Base-by-base conservation (phyloP, 768 basidiomycete species). In the Boletellus emodensis region DNA sequence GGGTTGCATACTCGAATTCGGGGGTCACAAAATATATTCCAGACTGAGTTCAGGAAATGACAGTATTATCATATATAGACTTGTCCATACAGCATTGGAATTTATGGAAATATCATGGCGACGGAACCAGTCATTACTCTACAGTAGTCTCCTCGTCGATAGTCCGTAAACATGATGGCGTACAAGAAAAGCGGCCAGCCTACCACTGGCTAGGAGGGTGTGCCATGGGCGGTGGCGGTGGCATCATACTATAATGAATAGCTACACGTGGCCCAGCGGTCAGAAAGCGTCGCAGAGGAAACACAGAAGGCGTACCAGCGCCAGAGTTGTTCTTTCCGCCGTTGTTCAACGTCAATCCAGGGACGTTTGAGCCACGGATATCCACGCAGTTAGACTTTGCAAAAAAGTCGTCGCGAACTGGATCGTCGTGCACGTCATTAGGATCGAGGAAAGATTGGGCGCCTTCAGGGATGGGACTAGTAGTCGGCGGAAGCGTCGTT, bases 341-440 rank as follows among this genome's bases (percentile, higher is more conserved):
- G 34, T 39, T 48, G 33, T 60, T 53, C 40, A 60, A 4, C 11
- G 58, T 60, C 17, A 48, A 0, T 15, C 54, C 59, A 0, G 49
- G 40, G 4, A 36, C 49, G 3, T 2, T 46, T 1, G 55, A 52
- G 22, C 6, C 15, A 0, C 0, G 36, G 12, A 60, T 12, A 0
- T 44, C 44, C 22, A 57, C 1, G 22, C 48, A 53, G n/a, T 57
- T 47, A 9, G 11, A 13, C 48, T 20, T 56, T 7, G 4, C 28
- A n/a, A 40, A 6, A 11, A 11, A 15, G 14, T 13, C 34, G 4
- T 5, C 30, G 30, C 9, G 18, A 2, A 7, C 11, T 14, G 12
- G 1, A 1, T 9, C 41, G 11, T 30, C 30, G 2, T 30, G 10
- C 30, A 30, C 8, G 10, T 30, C 7, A 11, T 7, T 17, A 32